Conservation (phyloP, 352 stramenopile species). For the Pythium periplocum region DNA sequence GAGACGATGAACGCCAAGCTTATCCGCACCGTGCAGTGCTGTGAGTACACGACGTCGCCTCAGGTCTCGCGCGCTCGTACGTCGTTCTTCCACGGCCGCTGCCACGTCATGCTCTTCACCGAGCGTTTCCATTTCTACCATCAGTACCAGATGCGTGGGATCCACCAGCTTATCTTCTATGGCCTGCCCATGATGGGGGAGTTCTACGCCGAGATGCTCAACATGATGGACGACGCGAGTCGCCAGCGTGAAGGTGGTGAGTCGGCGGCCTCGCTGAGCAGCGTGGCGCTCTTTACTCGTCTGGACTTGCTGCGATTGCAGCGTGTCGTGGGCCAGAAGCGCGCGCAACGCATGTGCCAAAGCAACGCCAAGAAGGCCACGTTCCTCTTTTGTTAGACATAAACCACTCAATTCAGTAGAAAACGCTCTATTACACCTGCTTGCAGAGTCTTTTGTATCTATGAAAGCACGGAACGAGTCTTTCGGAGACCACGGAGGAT, state of each 20-base stretch:
- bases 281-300: constrained; percentile 55
- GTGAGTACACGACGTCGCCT: constrained; percentile 65
- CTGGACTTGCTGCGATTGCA: constrained; percentile 63
- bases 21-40: constrained; percentile 62
- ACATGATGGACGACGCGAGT: constrained; percentile 47
- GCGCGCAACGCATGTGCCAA: constrained; percentile 66
- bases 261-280: constrained; percentile 34
- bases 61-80: constrained; percentile 68
- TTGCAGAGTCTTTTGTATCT: too few species aligned
- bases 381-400: constrained; percentile 68
- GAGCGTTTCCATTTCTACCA: constrained; percentile 87
- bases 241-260: constrained; percentile 8
- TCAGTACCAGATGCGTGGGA: constrained; percentile 73
- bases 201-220: constrained; percentile 81
- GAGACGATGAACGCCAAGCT: constrained; percentile 70
- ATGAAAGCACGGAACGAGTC: too few species aligned
- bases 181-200: constrained; percentile 50
- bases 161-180: constrained; percentile 80
- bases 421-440: too few species aligned
- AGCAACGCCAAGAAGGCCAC: constrained; percentile 54
- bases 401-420: not conserved
- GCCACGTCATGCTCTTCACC: constrained; percentile 76
- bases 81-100: constrained; percentile 69
- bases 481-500: too few species aligned
- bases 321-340: constrained; percentile 67